phyloP scores from a whole-genome alignment of 805 yeast genomes.

The Lachancea sp. region DNA sequence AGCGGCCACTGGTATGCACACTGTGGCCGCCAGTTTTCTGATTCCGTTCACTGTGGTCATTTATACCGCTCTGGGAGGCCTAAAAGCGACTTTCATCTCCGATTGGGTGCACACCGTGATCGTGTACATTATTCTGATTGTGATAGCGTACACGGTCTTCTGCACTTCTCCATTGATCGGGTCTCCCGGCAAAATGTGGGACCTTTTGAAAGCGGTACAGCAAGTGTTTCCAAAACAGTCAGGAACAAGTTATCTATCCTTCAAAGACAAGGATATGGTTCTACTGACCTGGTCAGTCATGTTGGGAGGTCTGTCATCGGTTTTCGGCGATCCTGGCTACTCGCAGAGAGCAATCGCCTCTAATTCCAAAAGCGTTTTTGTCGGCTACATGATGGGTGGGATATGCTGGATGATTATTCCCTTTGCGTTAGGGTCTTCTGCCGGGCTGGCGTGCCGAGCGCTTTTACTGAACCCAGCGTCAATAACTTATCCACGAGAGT shows the following conservation, averaged over 20 bases:
- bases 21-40: conserved; percentile 40
- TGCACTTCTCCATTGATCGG: conserved; percentile 37
- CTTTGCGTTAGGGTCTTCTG: conserved; percentile 32
- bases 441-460: conserved; percentile 36
- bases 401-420: conserved; percentile 36
- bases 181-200: conserved; percentile 40
- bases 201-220: conserved; percentile 35
- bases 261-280: conserved; percentile 29
- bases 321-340: conserved; percentile 35
- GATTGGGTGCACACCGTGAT: conserved; percentile 47
- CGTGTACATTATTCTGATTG: conserved; percentile 35
- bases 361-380: conserved; percentile 29
- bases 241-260: conserved; percentile 31
- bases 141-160: conserved; percentile 32
- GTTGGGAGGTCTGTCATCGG: conserved; percentile 31
- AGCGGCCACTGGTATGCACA: conserved; percentile 39
- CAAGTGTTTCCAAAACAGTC: conserved; percentile 27
- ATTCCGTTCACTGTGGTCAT: conserved; percentile 42
- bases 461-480: conserved; percentile 30
- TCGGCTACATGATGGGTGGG: conserved; percentile 36
- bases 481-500: conserved; percentile 37
- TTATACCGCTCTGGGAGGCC: conserved; percentile 46
- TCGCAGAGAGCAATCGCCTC: conserved; percentile 42
- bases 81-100: conserved; percentile 46
- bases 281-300: conserved; percentile 29